phyloP scores from a whole-genome alignment of 352 stramenopile genomes.

The Heterotrichella gracilis region DNA sequence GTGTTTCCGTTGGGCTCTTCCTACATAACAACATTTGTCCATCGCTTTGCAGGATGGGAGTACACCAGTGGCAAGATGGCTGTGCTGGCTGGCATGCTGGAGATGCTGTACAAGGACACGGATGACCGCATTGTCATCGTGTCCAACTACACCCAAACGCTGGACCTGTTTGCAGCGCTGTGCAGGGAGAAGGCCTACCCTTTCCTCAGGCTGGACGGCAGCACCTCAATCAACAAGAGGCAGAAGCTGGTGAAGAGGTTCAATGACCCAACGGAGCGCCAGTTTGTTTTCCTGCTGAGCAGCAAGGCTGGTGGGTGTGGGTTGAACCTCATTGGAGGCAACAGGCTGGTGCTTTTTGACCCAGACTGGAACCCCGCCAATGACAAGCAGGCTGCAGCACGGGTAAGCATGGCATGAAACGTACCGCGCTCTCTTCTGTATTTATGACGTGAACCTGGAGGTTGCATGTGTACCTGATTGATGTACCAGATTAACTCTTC shows the following conservation, averaged over 20 bases:
- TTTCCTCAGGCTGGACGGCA: conserved; percentile 76
- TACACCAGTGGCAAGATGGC: conserved; percentile 90
- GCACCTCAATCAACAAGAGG: conserved; percentile 55
- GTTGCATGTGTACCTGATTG: no score
- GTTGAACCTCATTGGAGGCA: conserved; percentile 63
- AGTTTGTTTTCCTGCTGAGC: conserved; percentile 45
- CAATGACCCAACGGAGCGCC: conserved; percentile 44
- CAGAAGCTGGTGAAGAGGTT: conserved; percentile 74
- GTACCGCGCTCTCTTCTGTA: no score
- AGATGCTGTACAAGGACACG: conserved; percentile 62
- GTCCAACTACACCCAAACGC: conserved; percentile 70
- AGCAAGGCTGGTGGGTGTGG: conserved; percentile 69
- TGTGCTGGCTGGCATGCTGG: conserved; percentile 66
- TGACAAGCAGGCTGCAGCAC: conserved; percentile 59
- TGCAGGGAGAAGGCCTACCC: conserved; percentile 35
- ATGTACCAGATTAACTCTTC: no score
- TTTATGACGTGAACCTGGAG: no score
- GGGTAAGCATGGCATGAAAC: no score
- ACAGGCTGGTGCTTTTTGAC: conserved; percentile 81
- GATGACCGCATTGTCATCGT: conserved; percentile 67
- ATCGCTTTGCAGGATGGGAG: no score
- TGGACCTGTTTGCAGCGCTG: conserved; percentile 76
- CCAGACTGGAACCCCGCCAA: conserved; percentile 92
- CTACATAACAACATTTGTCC: no score
- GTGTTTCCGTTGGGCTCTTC: no score